Base-by-base conservation (phyloP, 2,329 filamentous ascomycete species). In the Penicillium sp. region DNA sequence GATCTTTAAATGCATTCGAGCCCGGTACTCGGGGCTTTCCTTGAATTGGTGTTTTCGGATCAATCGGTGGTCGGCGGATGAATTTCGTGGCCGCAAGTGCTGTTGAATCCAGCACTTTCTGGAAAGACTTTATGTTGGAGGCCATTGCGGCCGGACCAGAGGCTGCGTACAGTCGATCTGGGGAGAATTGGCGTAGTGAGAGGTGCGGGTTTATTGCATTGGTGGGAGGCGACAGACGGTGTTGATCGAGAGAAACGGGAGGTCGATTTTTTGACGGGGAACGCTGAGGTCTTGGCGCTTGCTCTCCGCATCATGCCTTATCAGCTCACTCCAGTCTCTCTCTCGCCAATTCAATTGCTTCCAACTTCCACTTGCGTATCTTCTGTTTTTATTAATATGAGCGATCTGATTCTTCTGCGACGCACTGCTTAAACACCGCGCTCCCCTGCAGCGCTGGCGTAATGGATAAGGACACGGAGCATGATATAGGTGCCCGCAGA, bases 1-100 rank as follows among this genome's bases (percentile, higher is more conserved):
- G 69, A 57, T 72, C 62, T 61, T 73, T 73, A 61, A 71, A 76
- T n/a, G 77, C 76, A 66, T 74, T 77, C 2, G 77, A 79, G 37
- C 64, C 65, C 31, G 67, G 66, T 43, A 74, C 63, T 45, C 76
- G 69, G 40, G 63, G 58, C 59, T 70, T 74, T 24, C 77, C 77
- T 63, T 79, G 77, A 45, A 78, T 78, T 48, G 73, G 55, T 40
- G 57, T 66, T 44, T 65, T 55, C 29, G 68, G 64, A 56, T 73
- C 71, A 44, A 74, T 61, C 31, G 69, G 71, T 34, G 72, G 72
- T 29, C 68, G 66, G 49, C 72, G 71, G 53, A 73, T 64, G 56
- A 74, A 55, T 46, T 71, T 73, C 68, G 68, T 72, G 55, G 70
- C 67, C 48, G 67, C 69, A 50, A 75, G 66, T 68, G 73, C 74